phyloP scores from a whole-genome alignment of 176 grass and related monocot genomes.

The Oryza rufipogon region DNA sequence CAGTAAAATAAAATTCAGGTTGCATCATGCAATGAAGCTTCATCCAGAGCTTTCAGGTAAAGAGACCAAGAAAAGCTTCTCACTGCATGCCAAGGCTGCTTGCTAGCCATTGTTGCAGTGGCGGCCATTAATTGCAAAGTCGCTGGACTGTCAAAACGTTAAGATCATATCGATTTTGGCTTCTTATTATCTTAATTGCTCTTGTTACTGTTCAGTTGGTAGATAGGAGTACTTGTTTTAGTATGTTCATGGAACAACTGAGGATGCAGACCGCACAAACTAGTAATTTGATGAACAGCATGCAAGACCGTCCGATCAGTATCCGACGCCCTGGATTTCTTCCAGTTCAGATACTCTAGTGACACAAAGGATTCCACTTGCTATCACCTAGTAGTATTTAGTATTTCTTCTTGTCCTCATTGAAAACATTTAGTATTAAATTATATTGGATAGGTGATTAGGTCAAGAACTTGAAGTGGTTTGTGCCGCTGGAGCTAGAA shows the following conservation, averaged over 20 bases:
- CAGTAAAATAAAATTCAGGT: background rate
- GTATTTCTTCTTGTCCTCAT: background rate
- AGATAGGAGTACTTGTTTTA: background rate
- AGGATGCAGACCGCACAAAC: background rate
- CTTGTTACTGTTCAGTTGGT: background rate
- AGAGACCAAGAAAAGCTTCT: background rate
- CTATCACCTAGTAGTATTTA: background rate
- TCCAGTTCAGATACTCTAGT: too few relatives aligned
- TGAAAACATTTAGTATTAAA: background rate
- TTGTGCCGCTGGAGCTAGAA: background rate
- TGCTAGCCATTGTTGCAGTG: background rate
- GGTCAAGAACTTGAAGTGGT: too few relatives aligned
- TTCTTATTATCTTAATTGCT: background rate
- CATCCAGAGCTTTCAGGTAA: conserved; percentile 28
- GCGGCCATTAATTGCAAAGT: conserved; percentile 19
- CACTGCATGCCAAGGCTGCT: background rate
- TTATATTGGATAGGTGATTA: too few relatives aligned
- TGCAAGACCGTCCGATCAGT: background rate
- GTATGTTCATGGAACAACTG: background rate
- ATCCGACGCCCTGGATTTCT: background rate
- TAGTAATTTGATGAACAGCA: background rate
- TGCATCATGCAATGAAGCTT: conserved; percentile 32
- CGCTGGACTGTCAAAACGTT: background rate
- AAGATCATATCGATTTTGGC: background rate
- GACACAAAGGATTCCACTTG: background rate